Evolutionary conservation across 2,329 filamentous ascomycete genomes (phyloP).

Genomic region (Thelonectria rubi): DNA sequence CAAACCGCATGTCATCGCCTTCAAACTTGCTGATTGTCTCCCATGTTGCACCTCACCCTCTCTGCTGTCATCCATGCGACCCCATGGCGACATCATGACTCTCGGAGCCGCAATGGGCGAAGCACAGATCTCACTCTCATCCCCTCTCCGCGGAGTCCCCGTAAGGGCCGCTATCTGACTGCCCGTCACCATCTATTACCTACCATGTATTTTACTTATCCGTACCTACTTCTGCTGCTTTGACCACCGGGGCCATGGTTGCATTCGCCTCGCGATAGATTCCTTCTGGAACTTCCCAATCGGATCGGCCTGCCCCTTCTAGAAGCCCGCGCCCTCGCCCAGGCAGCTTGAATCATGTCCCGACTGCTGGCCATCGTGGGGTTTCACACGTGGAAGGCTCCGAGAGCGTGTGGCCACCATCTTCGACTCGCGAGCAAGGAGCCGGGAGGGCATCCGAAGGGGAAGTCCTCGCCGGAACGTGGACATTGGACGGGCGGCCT

Average conservation of each 20-base stretch:
- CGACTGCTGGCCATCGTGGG: not conserved
- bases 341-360: not conserved
- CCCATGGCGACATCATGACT: too few relatives aligned
- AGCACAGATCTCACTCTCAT: too few relatives aligned
- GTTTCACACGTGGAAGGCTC: not conserved
- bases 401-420: not conserved
- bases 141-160: too few relatives aligned
- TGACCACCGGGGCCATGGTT: not conserved
- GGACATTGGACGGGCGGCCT: not conserved
- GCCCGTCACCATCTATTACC: not conserved
- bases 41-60: too few relatives aligned
- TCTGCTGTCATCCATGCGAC: too few relatives aligned
- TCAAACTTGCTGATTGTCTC: too few relatives aligned
- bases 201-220: not conserved
- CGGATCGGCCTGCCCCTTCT: not conserved
- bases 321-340: not conserved
- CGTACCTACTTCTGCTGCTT: not conserved
- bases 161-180: too few relatives aligned
- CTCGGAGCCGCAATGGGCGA: too few relatives aligned
- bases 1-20: too few relatives aligned
- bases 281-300: not conserved
- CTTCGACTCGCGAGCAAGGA: not conserved
- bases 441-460: not conserved
- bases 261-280: not conserved
- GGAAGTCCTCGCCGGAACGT: not conserved